Base-by-base conservation (phyloP, 139 green algal genomes). In the Coelastrella sp. region DNA sequence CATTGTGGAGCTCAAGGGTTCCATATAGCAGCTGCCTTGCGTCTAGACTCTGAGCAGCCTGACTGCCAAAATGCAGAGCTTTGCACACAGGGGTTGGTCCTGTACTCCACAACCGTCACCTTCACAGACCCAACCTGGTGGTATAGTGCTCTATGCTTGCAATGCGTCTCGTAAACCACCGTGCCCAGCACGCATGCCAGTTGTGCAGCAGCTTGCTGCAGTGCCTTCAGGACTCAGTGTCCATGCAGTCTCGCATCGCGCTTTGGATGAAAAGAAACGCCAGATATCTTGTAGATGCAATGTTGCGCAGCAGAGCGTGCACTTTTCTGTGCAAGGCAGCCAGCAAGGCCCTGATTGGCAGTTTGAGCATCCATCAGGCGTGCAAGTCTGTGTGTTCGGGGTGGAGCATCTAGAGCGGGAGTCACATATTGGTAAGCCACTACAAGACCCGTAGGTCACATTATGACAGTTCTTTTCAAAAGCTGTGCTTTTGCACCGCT, bases 361-460 rank as follows among this genome's bases (percentile, higher is more conserved):
- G 60, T 76, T 85, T 74, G 43, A 48, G 48, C 79, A 66, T 35
- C 79, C 63, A 0, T 37, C 62, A 41, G 62, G 79, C 2, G 79
- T 67, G 79, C 38, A 59, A 37, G 81, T 92, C 3, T 59, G 81
- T 27, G 86, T 92, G 3, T 92, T 92, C 78, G 89, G 89, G 2
- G 81, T 90, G 19, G 79, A 90, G 69, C 89, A 92, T 41, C 51
- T 88, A 9, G 32, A 80, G 13, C 66, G 75, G 5, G 85, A 92
- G 72, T 73, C 89, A 11, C 86, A 92, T 50, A 90, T 92, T 37
- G 89, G 88, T 91, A 30, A 25, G 81, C 5, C 15, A 32, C 63
- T 30, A 19, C 40, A 32, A n/a, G n/a, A n/a, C n/a, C n/a, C n/a
- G n/a, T n/a, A n/a, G n/a, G n/a, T n/a, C n/a, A n/a, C n/a, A n/a